Conservation (phyloP, 2,329 filamentous ascomycete species). For the Aspergillus hortae region DNA sequence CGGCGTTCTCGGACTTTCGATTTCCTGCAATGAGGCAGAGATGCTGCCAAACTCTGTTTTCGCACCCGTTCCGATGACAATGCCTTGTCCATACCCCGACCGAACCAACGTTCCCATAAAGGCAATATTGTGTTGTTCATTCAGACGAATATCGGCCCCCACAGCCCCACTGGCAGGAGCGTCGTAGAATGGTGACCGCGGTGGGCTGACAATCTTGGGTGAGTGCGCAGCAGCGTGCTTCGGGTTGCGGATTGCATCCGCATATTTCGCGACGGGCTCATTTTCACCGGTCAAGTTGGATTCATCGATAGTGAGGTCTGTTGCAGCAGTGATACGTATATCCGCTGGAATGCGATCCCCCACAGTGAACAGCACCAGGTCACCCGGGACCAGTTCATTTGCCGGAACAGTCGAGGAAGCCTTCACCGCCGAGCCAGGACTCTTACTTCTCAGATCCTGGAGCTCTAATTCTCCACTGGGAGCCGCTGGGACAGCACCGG, state of each 20-base stretch:
- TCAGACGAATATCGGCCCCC: conserved; percentile 64
- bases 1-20: conserved; percentile 90
- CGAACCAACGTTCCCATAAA: conserved; percentile 98
- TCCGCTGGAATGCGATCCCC: conserved; percentile 96
- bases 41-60: conserved; percentile 96
- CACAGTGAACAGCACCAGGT: conserved; percentile 89
- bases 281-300: conserved; percentile 97
- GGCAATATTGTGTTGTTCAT: conserved; percentile 83
- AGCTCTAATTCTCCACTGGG: conserved; percentile 46
- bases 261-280: conserved; percentile 77
- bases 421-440: conserved; percentile 60
- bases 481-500: conserved; percentile 14
- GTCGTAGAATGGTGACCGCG: conserved; percentile 56
- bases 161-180: conserved; percentile 57
- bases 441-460: conserved; percentile 44
- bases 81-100: conserved; percentile 89
- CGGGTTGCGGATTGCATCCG: conserved; percentile 54
- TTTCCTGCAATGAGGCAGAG: conserved; percentile 87
- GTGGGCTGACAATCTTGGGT: conserved; percentile 33
- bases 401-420: conserved; percentile 84
- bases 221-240: conserved; percentile 30
- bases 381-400: conserved; percentile 81
- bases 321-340: conserved; percentile 85
- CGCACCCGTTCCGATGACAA: conserved; percentile 94
- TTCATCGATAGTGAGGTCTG: conserved; percentile 89